These are phyloP conservation scores for Aspergillus ochraceus DNA, from an alignment of 2,329 filamentous ascomycete genomes.

Conservation along the genomic window DNA sequence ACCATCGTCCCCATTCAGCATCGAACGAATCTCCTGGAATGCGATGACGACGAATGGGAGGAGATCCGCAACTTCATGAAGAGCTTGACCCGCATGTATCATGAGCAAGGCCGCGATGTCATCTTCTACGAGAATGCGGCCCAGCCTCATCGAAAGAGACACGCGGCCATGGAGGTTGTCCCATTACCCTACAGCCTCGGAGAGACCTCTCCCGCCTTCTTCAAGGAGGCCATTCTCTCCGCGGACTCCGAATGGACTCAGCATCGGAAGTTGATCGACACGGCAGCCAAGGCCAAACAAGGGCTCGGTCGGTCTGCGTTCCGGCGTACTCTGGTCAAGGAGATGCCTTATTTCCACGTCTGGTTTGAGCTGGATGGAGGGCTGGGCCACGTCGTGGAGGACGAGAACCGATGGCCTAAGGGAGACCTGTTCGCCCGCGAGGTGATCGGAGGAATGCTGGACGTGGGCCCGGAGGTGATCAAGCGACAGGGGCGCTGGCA, in stretches of 20 bases:
- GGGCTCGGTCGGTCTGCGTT: conserved; percentile 81
- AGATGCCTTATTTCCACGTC: conserved; percentile 98
- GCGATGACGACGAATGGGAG: conserved; percentile 99
- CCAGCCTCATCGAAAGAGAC: conserved; percentile 70
- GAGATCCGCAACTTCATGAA: conserved; percentile 99
- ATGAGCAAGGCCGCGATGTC: conserved; percentile 86
- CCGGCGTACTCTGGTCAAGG: conserved; percentile 77
- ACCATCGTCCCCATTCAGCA: conserved; percentile 89
- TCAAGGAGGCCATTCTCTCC: conserved; percentile 87
- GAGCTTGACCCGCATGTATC: conserved; percentile 87
- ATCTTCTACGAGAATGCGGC: conserved; percentile 98
- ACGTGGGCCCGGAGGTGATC: conserved; percentile 75
- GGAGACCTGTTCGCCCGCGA: conserved; percentile 93
- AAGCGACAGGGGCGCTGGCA: conserved; percentile 89
- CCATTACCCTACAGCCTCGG: conserved; percentile 90
- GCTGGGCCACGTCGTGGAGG: conserved; percentile 88
- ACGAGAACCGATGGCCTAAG: conserved; percentile 78
- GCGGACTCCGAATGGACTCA: conserved; percentile 93
- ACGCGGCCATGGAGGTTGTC: conserved; percentile 82
- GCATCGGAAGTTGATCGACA: conserved; percentile 93
- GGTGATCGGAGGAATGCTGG: conserved; percentile 88
- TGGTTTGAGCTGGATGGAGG: conserved; percentile 95
- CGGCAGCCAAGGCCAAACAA: conserved; percentile 55
- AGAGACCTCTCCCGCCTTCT: conserved; percentile 89
- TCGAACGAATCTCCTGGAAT: conserved; percentile 87